Evolutionary conservation across 106 monocot species (phyloP).

Genomic region (Platanthera zijinensis): DNA sequence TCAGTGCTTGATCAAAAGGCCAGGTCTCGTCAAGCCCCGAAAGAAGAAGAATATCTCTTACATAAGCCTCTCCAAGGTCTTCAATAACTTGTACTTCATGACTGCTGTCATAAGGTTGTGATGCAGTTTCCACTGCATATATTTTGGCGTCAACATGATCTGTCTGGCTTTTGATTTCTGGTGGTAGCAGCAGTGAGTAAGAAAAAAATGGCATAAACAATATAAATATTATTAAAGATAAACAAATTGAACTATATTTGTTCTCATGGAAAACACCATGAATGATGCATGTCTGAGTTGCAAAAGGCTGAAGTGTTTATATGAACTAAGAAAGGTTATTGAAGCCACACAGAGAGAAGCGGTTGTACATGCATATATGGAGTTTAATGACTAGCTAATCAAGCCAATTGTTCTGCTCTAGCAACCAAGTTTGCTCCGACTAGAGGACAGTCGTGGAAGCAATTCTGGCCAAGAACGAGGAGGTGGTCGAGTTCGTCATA

Average conservation of each 20-base stretch:
- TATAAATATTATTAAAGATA: neutral
- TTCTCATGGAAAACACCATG: too few species aligned
- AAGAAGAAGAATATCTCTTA: constrained; percentile 44
- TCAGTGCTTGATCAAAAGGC: constrained; percentile 17
- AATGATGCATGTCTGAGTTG: too few species aligned
- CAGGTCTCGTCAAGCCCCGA: constrained; percentile 25
- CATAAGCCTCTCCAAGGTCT: constrained; percentile 31
- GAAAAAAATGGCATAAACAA: neutral
- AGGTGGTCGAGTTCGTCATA: too few species aligned
- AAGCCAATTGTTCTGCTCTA: too few species aligned
- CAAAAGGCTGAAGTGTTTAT: too few species aligned
- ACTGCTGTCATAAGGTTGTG: neutral
- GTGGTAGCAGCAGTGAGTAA: neutral
- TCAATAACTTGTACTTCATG: constrained; percentile 16
- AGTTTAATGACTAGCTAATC: too few species aligned
- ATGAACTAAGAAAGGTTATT: too few species aligned
- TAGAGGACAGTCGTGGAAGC: too few species aligned
- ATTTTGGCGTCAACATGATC: constrained; percentile 11
- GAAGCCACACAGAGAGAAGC: too few species aligned
- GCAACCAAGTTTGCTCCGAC: too few species aligned
- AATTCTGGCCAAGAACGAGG: too few species aligned
- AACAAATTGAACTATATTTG: neutral
- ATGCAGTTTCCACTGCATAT: constrained; percentile 11
- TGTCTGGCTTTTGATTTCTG: neutral
- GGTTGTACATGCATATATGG: too few species aligned